Evolutionary conservation across 2,329 filamentous ascomycete genomes (phyloP).

Genomic region (Cercospora sesami): DNA sequence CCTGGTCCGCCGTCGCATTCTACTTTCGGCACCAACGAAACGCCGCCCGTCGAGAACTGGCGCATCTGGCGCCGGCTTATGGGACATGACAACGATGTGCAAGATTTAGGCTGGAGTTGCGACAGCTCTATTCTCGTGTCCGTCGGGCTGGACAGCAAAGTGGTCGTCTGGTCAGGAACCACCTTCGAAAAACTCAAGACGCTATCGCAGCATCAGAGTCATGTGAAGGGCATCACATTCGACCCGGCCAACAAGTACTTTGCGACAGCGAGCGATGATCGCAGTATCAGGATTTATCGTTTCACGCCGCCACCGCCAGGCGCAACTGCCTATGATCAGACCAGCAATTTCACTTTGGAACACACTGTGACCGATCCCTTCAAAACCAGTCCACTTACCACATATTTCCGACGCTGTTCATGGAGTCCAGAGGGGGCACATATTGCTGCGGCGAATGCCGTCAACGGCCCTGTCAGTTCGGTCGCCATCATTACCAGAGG

Average conservation of each 20-base stretch:
- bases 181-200: slow-evolving; percentile 98
- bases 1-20: slow-evolving; percentile 73
- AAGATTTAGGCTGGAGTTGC: slow-evolving; percentile 94
- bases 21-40: slow-evolving; percentile 83
- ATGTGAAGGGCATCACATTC: slow-evolving; percentile 98
- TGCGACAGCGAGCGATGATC: slow-evolving; percentile 94
- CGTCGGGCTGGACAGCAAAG: slow-evolving; percentile 93
- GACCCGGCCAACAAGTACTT: slow-evolving; percentile 99
- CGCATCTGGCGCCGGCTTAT: slow-evolving; percentile 90
- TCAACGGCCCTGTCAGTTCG: slow-evolving; percentile 95
- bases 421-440: slow-evolving; percentile 98
- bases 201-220: slow-evolving; percentile 87
- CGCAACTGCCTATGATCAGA: slow-evolving; percentile 89
- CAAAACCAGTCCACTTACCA: slow-evolving; percentile 86
- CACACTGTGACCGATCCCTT: slow-evolving; percentile 88
- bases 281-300: slow-evolving; percentile 93
- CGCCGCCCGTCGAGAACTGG: slow-evolving; percentile 95
- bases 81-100: slow-evolving; percentile 97
- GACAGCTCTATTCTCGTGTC: slow-evolving; percentile 96
- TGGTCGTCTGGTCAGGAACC: slow-evolving; percentile 96
- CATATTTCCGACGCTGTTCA: slow-evolving; percentile 93
- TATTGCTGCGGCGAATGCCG: slow-evolving; percentile 93
- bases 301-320: slow-evolving; percentile 90
- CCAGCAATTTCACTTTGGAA: slow-evolving; percentile 94
- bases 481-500: slow-evolving; percentile 93